Conservation (phyloP, 176 grass and related monocot species). For the Lolium perenne region DNA sequence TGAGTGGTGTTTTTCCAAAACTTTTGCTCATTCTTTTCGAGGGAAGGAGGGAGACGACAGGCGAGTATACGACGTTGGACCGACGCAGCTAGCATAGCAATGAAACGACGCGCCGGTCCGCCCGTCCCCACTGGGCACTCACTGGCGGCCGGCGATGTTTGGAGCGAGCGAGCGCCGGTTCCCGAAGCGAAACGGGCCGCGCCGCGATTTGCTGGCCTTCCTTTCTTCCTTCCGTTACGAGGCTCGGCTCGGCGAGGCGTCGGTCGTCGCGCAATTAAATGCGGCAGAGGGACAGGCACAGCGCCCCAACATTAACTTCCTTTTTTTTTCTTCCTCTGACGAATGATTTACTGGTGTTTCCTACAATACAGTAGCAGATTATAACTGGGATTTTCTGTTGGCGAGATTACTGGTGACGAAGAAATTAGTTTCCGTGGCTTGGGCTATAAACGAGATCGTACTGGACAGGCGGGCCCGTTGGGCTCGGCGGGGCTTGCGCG, state of each 20-base stretch:
- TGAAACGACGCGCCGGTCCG: slow-evolving; percentile 31
- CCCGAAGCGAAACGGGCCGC: slow-evolving; percentile 42
- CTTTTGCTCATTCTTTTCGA: neutral
- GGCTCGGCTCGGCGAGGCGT: neutral
- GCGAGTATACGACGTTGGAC: neutral
- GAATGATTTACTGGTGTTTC: neutral
- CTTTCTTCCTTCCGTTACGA: slow-evolving; percentile 6
- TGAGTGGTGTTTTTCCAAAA: neutral
- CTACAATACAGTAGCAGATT: neutral
- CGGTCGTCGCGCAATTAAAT: slow-evolving; percentile 39
- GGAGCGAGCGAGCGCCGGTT: slow-evolving; percentile 33
- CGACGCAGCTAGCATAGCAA: neutral
- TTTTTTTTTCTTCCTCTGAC: neutral
- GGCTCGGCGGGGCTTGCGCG: neutral
- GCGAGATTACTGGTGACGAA: neutral
- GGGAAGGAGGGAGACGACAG: neutral
- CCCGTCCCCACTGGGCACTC: neutral
- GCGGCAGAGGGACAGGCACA: neutral
- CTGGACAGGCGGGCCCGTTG: neutral
- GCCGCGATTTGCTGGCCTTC: slow-evolving; percentile 54
- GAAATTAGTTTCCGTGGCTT: neutral
- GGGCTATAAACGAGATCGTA: neutral
- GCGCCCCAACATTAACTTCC: neutral
- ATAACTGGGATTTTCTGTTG: no score
- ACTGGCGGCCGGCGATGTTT: slow-evolving; percentile 5